Percentiles rank a stretch among this genome's conserved stretches.
These are phyloP conservation scores for Verticillium alfalfae DNA, from an alignment of 2,329 filamentous ascomycete species.

Conservation along the genomic window DNA sequence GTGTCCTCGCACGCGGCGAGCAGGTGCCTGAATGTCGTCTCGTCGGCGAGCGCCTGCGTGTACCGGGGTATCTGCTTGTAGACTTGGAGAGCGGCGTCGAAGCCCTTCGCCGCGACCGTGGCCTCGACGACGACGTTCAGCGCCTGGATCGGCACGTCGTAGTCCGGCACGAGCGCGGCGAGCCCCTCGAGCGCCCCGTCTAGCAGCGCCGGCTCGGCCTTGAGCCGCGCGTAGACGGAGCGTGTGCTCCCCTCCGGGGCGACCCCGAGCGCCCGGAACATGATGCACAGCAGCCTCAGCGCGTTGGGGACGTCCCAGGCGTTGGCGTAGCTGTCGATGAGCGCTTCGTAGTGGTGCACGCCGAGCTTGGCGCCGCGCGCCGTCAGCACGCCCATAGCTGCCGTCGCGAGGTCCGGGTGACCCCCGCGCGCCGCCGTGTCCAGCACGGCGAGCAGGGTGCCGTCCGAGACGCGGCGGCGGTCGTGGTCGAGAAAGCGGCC, in stretches of 20 bases:
- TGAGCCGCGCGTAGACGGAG: constrained; percentile 53
- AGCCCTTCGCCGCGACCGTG: constrained; percentile 18
- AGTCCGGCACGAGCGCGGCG: constrained; percentile 36
- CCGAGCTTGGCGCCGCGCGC: constrained; percentile 52
- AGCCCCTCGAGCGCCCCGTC: constrained; percentile 51
- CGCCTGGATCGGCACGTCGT: constrained; percentile 27
- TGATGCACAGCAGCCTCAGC: constrained; percentile 66
- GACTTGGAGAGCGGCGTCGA: constrained; percentile 23
- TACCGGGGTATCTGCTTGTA: constrained; percentile 22
- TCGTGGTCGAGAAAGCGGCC: constrained; percentile 30
- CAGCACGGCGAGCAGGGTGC: constrained; percentile 63
- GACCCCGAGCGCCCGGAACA: constrained; percentile 58
- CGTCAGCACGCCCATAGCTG: constrained; percentile 62
- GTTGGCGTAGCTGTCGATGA: constrained; percentile 65
- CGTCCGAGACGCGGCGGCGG: constrained; percentile 59
- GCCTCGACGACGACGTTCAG: constrained; percentile 28
- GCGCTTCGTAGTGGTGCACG: constrained; percentile 71
- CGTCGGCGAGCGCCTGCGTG: constrained; percentile 19
- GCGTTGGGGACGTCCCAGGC: constrained; percentile 57
- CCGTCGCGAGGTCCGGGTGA: constrained; percentile 63
- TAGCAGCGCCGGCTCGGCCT: constrained; percentile 35
- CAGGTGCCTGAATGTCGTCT: constrained; percentile 21
- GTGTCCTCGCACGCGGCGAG: constrained; percentile 19
- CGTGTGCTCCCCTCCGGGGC: constrained; percentile 57
- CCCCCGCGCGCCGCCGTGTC: constrained; percentile 64